Percentiles rank a stretch among this genome's conserved stretches.
Evolutionary conservation across 2,329 filamentous ascomycete species (phyloP).

Genomic region (Diaporthe sp.): DNA sequence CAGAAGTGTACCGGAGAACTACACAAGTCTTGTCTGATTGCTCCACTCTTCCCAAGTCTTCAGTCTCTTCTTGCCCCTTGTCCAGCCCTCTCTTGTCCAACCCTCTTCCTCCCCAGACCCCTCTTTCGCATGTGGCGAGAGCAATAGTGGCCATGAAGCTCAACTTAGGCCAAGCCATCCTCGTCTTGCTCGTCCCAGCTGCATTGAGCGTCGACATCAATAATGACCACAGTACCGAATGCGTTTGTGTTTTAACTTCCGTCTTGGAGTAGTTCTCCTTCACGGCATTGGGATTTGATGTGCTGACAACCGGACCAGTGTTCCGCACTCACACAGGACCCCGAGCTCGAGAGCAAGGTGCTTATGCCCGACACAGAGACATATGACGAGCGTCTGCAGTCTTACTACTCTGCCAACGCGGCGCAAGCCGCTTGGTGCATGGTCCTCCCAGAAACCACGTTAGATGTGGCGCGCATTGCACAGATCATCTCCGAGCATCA

Average conservation of each 20-base stretch:
- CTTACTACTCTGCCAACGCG: slow-evolving; percentile 54
- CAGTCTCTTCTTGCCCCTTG: not conserved
- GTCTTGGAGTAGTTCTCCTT: not conserved
- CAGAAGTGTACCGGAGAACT: not conserved
- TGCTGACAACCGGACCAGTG: slow-evolving; percentile 43
- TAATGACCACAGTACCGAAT: not conserved
- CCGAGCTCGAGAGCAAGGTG: slow-evolving; percentile 46
- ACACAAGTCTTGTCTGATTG: not conserved
- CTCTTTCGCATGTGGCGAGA: not conserved
- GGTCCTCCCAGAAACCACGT: slow-evolving; percentile 48
- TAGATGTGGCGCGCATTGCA: slow-evolving; percentile 52
- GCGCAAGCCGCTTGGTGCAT: slow-evolving; percentile 53
- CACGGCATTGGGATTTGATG: not conserved
- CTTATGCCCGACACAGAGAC: slow-evolving; percentile 45
- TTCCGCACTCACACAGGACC: slow-evolving; percentile 41
- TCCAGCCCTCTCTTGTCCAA: not conserved
- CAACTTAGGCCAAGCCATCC: not conserved
- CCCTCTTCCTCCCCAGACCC: not conserved
- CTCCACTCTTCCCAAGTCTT: too few relatives aligned
- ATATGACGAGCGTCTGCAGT: slow-evolving; percentile 48
- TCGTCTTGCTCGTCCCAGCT: not conserved
- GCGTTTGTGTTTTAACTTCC: not conserved
- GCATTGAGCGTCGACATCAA: not conserved
- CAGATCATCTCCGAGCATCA: slow-evolving; percentile 47
- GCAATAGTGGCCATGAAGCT: not conserved